A percentile compares a stretch with the other conserved stretches of the same genome.
Conservation (phyloP, 139 green algal genomes). For the Auxenochlorella protothecoides region DNA sequence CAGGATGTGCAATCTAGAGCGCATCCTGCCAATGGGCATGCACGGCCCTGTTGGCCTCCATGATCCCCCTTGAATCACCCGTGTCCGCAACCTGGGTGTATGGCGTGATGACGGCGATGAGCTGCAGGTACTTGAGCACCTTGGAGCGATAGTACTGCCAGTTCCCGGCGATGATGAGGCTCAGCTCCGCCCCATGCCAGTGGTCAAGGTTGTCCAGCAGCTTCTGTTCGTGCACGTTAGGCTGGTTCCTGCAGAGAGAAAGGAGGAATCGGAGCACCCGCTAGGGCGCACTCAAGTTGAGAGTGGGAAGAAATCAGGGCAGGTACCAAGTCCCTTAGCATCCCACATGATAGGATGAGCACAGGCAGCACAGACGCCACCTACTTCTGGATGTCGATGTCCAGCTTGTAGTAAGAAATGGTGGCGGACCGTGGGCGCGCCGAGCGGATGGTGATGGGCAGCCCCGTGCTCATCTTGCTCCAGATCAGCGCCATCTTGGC, state of each 20-base stretch:
- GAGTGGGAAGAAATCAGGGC: no score
- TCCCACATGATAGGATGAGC: neutral
- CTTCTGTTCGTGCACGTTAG: slow-evolving; percentile 72
- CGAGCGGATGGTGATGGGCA: slow-evolving; percentile 79
- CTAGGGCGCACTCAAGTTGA: no score
- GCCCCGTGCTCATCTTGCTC: slow-evolving; percentile 85
- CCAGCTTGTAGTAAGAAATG: slow-evolving; percentile 74
- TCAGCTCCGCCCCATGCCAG: slow-evolving; percentile 78
- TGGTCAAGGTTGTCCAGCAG: slow-evolving; percentile 53
- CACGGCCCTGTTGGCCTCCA: no score
- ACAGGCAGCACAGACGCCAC: neutral
- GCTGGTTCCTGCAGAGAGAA: slow-evolving; percentile 61
- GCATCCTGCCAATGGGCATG: no score
- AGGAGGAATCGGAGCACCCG: no score
- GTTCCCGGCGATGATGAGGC: slow-evolving; percentile 83
- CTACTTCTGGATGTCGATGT: slow-evolving; percentile 90
- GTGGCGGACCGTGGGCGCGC: slow-evolving; percentile 34
- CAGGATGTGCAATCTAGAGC: no score
- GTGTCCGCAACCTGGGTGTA: slow-evolving; percentile 53
- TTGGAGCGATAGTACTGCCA: slow-evolving; percentile 76
- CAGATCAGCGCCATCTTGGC: slow-evolving; percentile 99
- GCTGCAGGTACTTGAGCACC: slow-evolving; percentile 78
- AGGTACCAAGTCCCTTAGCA: no score
- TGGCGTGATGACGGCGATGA: slow-evolving; percentile 95
- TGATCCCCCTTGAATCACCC: no score